These are phyloP conservation scores for Penicillium paneum DNA, from an alignment of 2,329 filamentous ascomycete species.

Conservation along the genomic window DNA sequence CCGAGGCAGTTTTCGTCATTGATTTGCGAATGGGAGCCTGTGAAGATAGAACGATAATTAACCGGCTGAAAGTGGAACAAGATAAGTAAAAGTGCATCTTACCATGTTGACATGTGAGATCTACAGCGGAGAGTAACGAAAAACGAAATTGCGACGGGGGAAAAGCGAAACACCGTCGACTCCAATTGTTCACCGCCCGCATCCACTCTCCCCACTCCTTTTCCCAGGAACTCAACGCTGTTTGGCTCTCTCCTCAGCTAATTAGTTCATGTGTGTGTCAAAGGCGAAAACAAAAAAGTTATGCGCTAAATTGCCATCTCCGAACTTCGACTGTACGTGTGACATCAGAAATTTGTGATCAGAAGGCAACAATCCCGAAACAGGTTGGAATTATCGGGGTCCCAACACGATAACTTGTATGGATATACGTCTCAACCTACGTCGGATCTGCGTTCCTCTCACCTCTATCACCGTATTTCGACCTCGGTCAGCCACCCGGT, in stretches of 20 bases:
- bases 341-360: constrained; percentile 4
- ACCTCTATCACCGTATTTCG: constrained; percentile 19
- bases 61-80: constrained; percentile 11
- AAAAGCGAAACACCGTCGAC: constrained; percentile 5
- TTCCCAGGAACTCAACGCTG: constrained; percentile 14
- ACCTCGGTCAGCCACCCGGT: constrained; percentile 32
- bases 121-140: neutral
- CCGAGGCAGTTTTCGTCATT: constrained; percentile 11
- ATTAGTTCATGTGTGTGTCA: neutral
- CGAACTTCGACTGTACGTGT: constrained; percentile 1
- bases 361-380: constrained; percentile 11
- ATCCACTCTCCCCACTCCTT: constrained; percentile 12
- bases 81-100: constrained; percentile 4
- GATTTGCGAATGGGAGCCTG: constrained; percentile 30
- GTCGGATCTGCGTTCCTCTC: constrained; percentile 26
- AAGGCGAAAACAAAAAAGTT: constrained; percentile 2
- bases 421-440: constrained; percentile 17
- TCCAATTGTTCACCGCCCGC: constrained; percentile 5
- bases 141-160: constrained; percentile 8
- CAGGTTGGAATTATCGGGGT: constrained; percentile 11
- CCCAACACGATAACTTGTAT: constrained; percentile 10
- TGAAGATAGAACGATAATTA: constrained; percentile 10
- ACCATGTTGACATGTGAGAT: constrained; percentile 14
- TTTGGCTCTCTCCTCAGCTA: constrained; percentile 8
- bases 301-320: neutral